Evolutionary conservation across 345 rosid species (phyloP), one percentile per base, ranked within the genome.

Genomic region (Arabidopsis suecica): DNA sequence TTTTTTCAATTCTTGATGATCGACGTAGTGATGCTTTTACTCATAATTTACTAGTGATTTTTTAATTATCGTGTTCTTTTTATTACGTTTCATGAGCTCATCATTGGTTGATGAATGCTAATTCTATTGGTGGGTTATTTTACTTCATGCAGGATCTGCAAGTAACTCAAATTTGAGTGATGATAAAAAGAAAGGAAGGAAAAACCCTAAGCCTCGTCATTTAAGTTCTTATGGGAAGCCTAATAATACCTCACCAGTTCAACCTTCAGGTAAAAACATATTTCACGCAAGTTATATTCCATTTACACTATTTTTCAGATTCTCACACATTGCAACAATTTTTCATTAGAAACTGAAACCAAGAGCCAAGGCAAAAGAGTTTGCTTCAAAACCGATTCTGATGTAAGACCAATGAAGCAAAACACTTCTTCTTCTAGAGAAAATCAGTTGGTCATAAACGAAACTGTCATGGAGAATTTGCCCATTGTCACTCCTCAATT

Each of bases 141-240:
- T 22, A 30, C 8, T 53, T 61, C 61, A 37, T 8, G 48, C 42
- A 76, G 42, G 37, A 58, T 36, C 37, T 74, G 77, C 59, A 61
- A 71, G 76, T 48, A 82, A 76, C 51, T 78, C 86, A 50, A 84
- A 65, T 75, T 3, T 86, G 47, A 84, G 83, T 77, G 64, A 88
- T 85, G 84, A 45, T 44, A 86, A 83, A 79, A 88, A 81, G 69
- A 60, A 38, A 30, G 20, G 20, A 14, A 56, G 38, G 40, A 50
- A 49, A 49, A 45, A 18, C 11, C 1, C 25, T 18, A 28, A 28
- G 13, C 59, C 59, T 2, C 59, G 59, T 28, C n/a, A 13, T 11
- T 54, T 54, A 12, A 54, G 16, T 28, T 54, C 59, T 4, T 54
- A 28, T 25, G 7, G 13, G 32, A 51, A 13, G 14, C 11, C 7